Evolutionary conservation across 31 red algal genomes (phyloP), one percentile per base, ranked within the genome.

Genomic region (Porphyra umbilicalis): DNA sequence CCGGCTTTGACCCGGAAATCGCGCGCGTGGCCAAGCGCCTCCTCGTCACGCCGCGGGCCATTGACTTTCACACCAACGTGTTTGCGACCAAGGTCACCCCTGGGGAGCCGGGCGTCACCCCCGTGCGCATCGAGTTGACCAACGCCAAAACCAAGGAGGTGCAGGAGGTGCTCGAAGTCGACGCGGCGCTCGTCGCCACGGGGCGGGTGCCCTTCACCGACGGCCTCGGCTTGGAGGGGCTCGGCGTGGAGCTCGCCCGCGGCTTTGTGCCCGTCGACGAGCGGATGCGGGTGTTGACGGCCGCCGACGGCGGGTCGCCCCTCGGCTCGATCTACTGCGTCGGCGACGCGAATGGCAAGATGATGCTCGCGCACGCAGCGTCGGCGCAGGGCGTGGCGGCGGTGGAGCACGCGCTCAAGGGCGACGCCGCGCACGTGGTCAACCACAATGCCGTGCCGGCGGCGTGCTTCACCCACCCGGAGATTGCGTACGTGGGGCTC

Each of bases 341-440:
- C 39, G 97, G 97, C 34, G 97, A 99, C 46, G 97, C 88, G 35
- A 96, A 96, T 83, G 94, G 94, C 33, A 95, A 94, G 90, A 92
- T 99, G 97, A 96, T 96, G 94, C 94, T 99, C 29, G 97, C 97
- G 32, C 97, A 96, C 81, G 97, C 94, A 8, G 97, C 97, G 29
- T 92, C 92, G 32, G 93, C 92, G n/a, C 94, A 96, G 81, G 97
- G 97, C 13, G 89, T 96, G 39, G 87, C 85, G 25, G 97, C 92
- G 81, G 87, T 99, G 16, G 97, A 99, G 74, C 89, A 94, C 78
- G 94, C 94, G 42, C 35, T 79, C 29, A 71, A 71, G 57, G 80
- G 84, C 25, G 92, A 89, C 34, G 79, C 83, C 34, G 78, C 46
- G 25, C 94, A 99, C 80, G 35, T 67, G 10, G 86, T 96, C 7